Evolutionary conservation across 768 basidiomycete genomes (phyloP).

Genomic region (Albatrellus ellisii): DNA sequence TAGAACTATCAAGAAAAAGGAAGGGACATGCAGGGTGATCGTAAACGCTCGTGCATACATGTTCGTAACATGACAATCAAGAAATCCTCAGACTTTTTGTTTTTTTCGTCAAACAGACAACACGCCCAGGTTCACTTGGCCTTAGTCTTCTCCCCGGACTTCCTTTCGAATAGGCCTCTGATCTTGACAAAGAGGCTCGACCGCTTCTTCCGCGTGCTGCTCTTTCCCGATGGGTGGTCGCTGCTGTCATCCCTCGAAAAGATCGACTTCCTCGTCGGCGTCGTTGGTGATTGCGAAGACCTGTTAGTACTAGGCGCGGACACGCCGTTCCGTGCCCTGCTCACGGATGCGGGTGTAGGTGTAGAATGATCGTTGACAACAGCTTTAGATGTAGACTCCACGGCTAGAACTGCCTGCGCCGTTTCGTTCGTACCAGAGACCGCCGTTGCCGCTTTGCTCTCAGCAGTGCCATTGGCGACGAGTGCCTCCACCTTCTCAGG

Average conservation of each 20-base stretch:
- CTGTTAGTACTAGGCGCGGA: neutral
- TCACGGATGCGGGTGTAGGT: neutral
- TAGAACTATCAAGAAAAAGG: neutral
- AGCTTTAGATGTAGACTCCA: neutral
- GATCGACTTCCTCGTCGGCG: constrained; percentile 8
- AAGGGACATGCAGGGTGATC: neutral
- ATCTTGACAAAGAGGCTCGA: constrained; percentile 10
- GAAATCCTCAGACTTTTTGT: neutral
- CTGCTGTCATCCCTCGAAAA: constrained; percentile 5
- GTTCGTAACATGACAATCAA: neutral
- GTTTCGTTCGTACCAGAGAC: neutral
- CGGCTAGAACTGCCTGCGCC: no score
- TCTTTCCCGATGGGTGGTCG: constrained; percentile 8
- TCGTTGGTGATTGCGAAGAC: neutral
- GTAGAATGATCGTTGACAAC: neutral
- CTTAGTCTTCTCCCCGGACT: constrained; percentile 7
- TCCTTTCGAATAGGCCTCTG: constrained; percentile 12
- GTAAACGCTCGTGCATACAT: neutral
- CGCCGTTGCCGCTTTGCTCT: neutral
- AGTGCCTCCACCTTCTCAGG: neutral
- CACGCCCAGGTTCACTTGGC: constrained; percentile 3
- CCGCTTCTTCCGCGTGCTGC: constrained; percentile 13
- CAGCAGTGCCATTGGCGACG: neutral
- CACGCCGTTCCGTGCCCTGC: neutral
- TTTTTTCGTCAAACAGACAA: neutral